phyloP scores from a whole-genome alignment of 2,329 filamentous ascomycete genomes.

The Knoxdaviesia capensis region DNA sequence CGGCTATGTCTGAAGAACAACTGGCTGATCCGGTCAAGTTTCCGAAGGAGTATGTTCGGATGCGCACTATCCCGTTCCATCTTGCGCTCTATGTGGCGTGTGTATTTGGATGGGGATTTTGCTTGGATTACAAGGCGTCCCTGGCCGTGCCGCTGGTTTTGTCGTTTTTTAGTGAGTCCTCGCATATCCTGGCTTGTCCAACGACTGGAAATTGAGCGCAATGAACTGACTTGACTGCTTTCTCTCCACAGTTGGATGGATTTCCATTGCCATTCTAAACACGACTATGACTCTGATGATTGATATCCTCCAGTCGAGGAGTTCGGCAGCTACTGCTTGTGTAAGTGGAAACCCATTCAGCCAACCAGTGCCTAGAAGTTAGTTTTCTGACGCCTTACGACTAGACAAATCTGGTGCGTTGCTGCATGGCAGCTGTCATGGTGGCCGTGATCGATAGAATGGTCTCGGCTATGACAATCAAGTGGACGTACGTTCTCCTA shows the following conservation, averaged over 20 bases:
- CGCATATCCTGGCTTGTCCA: background rate
- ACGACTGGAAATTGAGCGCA: no score
- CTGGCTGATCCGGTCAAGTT: constrained; percentile 5
- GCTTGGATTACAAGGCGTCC: constrained; percentile 7
- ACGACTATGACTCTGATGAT: constrained; percentile 14
- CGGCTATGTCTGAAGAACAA: background rate
- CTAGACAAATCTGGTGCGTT: constrained; percentile 11
- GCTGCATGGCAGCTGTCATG: constrained; percentile 9
- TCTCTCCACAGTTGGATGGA: constrained; percentile 9
- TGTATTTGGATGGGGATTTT: constrained; percentile 10
- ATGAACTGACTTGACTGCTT: no score
- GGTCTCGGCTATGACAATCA: constrained; percentile 6
- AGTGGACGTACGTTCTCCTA: constrained; percentile 9
- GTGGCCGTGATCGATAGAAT: constrained; percentile 11
- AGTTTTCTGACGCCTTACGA: no score
- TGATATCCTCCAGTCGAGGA: constrained; percentile 11
- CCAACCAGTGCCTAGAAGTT: no score
- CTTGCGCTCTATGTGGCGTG: constrained; percentile 3
- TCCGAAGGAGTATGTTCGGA: constrained; percentile 10
- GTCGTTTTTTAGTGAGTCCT: constrained; percentile 8
- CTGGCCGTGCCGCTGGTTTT: constrained; percentile 9
- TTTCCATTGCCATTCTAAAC: constrained; percentile 12
- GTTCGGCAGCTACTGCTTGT: constrained; percentile 12
- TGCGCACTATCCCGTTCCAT: constrained; percentile 11
- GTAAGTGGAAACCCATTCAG: no score